A percentile compares a stretch with the other conserved stretches of the same genome.
Evolutionary conservation across 768 basidiomycete species (phyloP).

Genomic region (Boletus rubescentipes): DNA sequence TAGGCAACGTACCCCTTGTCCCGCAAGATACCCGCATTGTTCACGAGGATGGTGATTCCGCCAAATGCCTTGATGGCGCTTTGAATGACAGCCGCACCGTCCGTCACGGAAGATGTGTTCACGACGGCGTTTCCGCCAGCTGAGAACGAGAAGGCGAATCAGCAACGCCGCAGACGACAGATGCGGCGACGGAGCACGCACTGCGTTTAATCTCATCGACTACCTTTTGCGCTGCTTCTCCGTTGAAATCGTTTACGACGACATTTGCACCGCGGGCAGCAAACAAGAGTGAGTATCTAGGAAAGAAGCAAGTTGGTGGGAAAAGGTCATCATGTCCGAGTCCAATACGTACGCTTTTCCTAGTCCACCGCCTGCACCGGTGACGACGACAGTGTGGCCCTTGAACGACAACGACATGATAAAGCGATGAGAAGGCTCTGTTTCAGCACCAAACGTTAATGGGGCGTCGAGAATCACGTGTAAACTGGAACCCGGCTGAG

Average conservation of each 20-base stretch:
- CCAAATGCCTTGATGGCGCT: constrained; percentile 87
- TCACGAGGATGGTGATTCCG: constrained; percentile 81
- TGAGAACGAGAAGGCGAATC: constrained; percentile 26
- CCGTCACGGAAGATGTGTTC: constrained; percentile 83
- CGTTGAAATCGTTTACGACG: constrained; percentile 93
- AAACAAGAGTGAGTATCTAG: constrained; percentile 86
- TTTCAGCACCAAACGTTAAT: not conserved
- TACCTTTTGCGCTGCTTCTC: constrained; percentile 84
- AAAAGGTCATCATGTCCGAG: not conserved
- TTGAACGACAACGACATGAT: constrained; percentile 66
- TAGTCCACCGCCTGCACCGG: constrained; percentile 94
- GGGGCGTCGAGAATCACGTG: constrained; percentile 13
- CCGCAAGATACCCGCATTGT: constrained; percentile 91
- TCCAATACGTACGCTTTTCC: constrained; percentile 73
- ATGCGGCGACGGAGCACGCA: constrained; percentile 31
- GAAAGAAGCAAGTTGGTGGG: not conserved
- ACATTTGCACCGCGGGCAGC: constrained; percentile 93
- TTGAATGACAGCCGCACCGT: constrained; percentile 84
- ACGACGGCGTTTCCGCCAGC: constrained; percentile 88
- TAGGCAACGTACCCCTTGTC: constrained; percentile 62
- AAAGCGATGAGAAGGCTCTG: too few relatives aligned
- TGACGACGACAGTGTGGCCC: constrained; percentile 89
- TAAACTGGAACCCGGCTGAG: not conserved
- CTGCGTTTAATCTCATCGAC: constrained; percentile 86
- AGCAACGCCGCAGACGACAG: not conserved